Conservation (phyloP, 805 yeast species). For the Clavispora santaluciae region DNA sequence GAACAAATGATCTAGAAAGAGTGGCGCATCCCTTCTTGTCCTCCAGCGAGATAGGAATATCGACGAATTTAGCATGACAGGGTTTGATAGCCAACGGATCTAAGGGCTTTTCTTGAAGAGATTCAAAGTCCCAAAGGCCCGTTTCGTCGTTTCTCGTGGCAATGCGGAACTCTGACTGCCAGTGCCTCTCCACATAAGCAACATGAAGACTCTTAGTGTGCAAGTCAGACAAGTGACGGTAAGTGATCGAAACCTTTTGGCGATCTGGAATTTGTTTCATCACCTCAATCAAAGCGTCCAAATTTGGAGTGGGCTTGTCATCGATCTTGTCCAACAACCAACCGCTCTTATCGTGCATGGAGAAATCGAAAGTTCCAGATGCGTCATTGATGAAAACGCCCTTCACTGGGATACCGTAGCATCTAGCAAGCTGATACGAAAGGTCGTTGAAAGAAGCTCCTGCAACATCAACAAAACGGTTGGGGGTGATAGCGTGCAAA, state of each 20-base stretch:
- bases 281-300: constrained; percentile 72
- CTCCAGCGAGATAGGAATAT: constrained; percentile 54
- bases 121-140: constrained; percentile 53
- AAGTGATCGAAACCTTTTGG: constrained; percentile 62
- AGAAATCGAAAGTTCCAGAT: constrained; percentile 67
- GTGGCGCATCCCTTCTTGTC: constrained; percentile 44
- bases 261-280: constrained; percentile 76
- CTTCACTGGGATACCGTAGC: constrained; percentile 73
- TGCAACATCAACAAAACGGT: constrained; percentile 70
- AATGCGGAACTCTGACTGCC: constrained; percentile 67
- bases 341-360: constrained; percentile 57
- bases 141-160: constrained; percentile 58
- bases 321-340: constrained; percentile 81
- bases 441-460: constrained; percentile 85
- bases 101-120: constrained; percentile 55
- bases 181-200: constrained; percentile 76
- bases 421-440: constrained; percentile 85
- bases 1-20: constrained; percentile 65
- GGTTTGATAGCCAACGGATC: constrained; percentile 51
- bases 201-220: constrained; percentile 69
- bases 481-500: constrained; percentile 78
- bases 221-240: constrained; percentile 74
- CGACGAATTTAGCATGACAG: constrained; percentile 64
- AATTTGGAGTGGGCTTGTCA: constrained; percentile 65
- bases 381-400: constrained; percentile 82